Base-by-base conservation (phyloP, 2,329 filamentous ascomycete species). In the Phyllosticta citriasiana region DNA sequence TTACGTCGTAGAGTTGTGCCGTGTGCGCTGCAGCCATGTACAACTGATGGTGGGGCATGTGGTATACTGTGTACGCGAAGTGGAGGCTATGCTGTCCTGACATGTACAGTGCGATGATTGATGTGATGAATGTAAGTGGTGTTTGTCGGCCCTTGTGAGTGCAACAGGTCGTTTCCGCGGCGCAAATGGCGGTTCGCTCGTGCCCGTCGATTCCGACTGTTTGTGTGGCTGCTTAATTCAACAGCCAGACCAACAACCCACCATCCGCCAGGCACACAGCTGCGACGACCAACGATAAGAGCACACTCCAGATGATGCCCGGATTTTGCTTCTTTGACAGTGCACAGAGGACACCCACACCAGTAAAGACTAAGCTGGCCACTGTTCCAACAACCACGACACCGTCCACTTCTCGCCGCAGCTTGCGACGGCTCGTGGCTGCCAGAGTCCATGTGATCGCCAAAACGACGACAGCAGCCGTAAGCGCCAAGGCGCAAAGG, bases 301-400 rank as follows among this genome's bases (percentile, higher is more conserved):
- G 71, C 5, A 78, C 64, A 60, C 78, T 77, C 58, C 80, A 78
- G 24, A 76, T 55, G 59, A 78, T 68, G 3, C 76, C 68, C 8
- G 82, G 66, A 14, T 67, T 70, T 56, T 80, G 78, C 51, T 76
- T 73, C 40, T 84, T 78, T 57, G 81, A 80, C 12, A 86, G 70
- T 64, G 83, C 80, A 70, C 82, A 79, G 35, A 81, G 83, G 6
- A 89, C 77, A 0, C 80, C 87, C 12, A 81, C 76, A 55, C 84
- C 82, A 0, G 83, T 84, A 67, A 85, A 85, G 63, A 85, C 79
- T 51, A 91, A 71, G 64, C 86, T 88, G 30, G 83, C 78, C 33
- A 88, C 79, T 16, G 88, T 84, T 9, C 88, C 88, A 51, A 89
- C 78, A 1, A 88, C 79, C 1, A 89, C 87, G 8, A 86, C 88